Base-by-base conservation (phyloP, 768 basidiomycete species). In the Albatrellus ellisii region DNA sequence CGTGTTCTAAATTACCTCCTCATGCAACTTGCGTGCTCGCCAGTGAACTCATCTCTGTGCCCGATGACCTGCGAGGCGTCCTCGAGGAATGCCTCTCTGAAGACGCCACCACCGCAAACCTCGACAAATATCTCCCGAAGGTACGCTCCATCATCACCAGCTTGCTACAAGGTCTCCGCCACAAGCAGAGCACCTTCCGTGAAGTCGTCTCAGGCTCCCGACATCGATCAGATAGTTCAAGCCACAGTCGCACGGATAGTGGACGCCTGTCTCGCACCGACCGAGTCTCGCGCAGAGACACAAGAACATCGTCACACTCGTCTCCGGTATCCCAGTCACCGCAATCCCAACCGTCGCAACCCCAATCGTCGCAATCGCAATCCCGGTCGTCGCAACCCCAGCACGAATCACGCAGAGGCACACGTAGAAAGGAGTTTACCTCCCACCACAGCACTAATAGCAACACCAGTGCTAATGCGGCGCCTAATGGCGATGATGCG, bases 71-170 rank as follows among this genome's bases (percentile, higher is more conserved):
- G 25, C 79, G 95, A 26, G 68, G 65, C 39, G 81, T 94, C 24
- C 78, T 99, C 41, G 95, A 99, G 61, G 74, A 78, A 52, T 90
- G 88, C 54, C 70, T 98, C 21, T 78, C 89, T 4, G 92, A 97
- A 61, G 88, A 94, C 41, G 89, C 94, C 26, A 79, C 73, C 1
- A 67, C 73, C 4, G 79, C 86, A 40, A 91, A 84, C 48, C 78
- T 99, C 39, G 85, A 91, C 35, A 64, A 79, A 1, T 95, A 88
- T 62, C 77, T 97, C 3, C 94, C 94, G 20, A 76, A 73, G 49
- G 92, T 99, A 36, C 80, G 94, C 41, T 71, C 72, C 53, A 94
- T 95, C 56, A 97, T 98, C 56, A 92, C 90, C 26, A 79, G 74
- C 55, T 68, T 99, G n/a, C 62, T 99, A 24, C 84, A 90, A 53